Evolutionary conservation across 2,329 filamentous ascomycete genomes (phyloP).

Genomic region (Geosmithia morbida): DNA sequence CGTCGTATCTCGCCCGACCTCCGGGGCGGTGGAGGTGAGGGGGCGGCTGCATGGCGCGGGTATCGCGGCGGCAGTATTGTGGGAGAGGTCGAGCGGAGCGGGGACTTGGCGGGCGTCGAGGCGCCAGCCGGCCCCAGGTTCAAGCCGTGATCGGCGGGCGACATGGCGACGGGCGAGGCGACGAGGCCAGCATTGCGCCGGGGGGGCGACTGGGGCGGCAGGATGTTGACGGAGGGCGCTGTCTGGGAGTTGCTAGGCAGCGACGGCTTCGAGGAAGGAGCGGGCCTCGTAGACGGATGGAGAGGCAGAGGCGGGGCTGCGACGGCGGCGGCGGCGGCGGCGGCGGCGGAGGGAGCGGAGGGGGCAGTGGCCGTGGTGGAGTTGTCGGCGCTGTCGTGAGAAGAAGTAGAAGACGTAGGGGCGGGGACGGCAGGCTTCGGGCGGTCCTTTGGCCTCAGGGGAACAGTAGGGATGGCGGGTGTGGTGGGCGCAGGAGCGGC

Average conservation of each 20-base stretch:
- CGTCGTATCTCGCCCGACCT: slow-evolving; percentile 44
- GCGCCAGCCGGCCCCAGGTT: slow-evolving; percentile 9
- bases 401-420: slow-evolving; percentile 6
- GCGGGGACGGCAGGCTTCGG: slow-evolving; percentile 9
- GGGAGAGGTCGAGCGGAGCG: slow-evolving; percentile 41
- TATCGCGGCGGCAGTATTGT: slow-evolving; percentile 21
- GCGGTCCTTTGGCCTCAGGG: slow-evolving; percentile 14
- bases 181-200: slow-evolving; percentile 25
- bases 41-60: slow-evolving; percentile 36
- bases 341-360: too few relatives aligned
- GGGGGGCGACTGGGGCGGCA: slow-evolving; percentile 57
- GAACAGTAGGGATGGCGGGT: slow-evolving; percentile 14
- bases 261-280: slow-evolving; percentile 9
- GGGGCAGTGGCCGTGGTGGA: slow-evolving; percentile 1
- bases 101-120: slow-evolving; percentile 33
- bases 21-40: slow-evolving; percentile 49
- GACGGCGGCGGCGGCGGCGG: too few relatives aligned
- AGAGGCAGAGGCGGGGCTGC: slow-evolving; percentile 7
- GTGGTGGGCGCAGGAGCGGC: slow-evolving; percentile 13
- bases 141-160: not conserved
- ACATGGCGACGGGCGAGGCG: slow-evolving; percentile 3
- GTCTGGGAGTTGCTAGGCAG: slow-evolving; percentile 9
- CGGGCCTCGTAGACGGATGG: slow-evolving; percentile 10
- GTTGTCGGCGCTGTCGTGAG: not conserved
- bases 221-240: slow-evolving; percentile 52